Conservation (phyloP, 2,329 filamentous ascomycete genomes). For the Ceratocystis albifundus region DNA sequence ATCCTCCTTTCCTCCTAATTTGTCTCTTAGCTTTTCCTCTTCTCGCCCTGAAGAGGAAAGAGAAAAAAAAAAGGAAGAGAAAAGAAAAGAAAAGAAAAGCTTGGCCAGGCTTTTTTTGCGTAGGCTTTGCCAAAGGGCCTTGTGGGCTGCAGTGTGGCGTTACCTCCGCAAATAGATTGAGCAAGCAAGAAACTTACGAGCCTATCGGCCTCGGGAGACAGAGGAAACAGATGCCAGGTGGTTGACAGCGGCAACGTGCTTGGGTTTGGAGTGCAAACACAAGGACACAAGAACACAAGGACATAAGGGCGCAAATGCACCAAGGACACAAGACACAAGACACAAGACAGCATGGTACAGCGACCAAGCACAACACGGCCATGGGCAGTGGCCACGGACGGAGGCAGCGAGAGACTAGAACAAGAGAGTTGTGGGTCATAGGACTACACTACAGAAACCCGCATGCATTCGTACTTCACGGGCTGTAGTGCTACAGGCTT, state of each 20-base stretch:
- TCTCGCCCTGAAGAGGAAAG: no score
- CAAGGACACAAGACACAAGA: neutral
- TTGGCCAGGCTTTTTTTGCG: neutral
- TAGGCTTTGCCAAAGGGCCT: neutral
- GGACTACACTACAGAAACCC: no score
- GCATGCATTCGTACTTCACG: no score
- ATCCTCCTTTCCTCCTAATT: no score
- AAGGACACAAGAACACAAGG: neutral
- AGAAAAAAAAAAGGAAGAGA: no score
- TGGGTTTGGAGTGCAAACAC: neutral
- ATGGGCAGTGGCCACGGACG: no score
- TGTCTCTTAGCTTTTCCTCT: no score
- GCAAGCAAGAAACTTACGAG: neutral
- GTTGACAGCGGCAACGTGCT: slow-evolving; percentile 10
- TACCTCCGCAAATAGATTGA: neutral
- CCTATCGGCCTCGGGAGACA: neutral
- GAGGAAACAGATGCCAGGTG: neutral
- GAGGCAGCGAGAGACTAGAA: no score
- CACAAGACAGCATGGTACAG: no score
- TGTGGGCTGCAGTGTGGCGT: neutral
- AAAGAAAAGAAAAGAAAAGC: no score
- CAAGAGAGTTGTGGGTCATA: no score
- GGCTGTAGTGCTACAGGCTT: neutral
- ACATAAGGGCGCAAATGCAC: neutral
- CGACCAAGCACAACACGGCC: no score